Evolutionary conservation across 768 basidiomycete genomes (phyloP).

Genomic region (Baorangia bicolor): DNA sequence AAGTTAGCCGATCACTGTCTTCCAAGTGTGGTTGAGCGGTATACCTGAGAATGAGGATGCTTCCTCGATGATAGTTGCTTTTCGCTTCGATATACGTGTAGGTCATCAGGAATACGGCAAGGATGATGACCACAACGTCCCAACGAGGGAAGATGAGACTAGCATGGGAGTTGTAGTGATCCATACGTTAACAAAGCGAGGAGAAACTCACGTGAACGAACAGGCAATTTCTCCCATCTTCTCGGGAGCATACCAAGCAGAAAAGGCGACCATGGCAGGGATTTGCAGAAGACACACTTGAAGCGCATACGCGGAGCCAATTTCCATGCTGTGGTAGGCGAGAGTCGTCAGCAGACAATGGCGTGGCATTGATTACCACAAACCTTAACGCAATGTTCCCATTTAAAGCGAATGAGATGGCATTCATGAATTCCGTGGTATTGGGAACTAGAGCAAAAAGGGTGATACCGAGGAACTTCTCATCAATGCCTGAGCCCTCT

Average conservation of each 20-base stretch:
- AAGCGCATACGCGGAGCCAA: conserved; percentile 97
- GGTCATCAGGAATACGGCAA: conserved; percentile 96
- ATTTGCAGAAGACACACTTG: conserved; percentile 98
- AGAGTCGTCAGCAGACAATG: conserved; percentile 1
- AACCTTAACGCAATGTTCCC: conserved; percentile 96
- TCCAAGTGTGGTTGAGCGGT: neutral
- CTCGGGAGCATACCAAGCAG: conserved; percentile 88
- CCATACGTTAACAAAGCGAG: neutral
- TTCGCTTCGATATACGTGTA: conserved; percentile 99
- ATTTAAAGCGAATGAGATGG: conserved; percentile 95
- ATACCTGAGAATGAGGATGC: conserved; percentile 90
- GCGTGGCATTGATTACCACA: conserved; percentile 12
- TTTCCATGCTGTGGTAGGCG: conserved; percentile 81
- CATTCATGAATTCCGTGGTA: conserved; percentile 99
- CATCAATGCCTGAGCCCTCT: conserved; percentile 87
- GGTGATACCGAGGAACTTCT: conserved; percentile 96
- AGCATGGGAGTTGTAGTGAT: conserved; percentile 6
- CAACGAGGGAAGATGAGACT: conserved; percentile 98
- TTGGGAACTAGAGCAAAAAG: conserved; percentile 98
- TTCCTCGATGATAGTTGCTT: conserved; percentile 96
- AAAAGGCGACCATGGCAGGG: conserved; percentile 98
- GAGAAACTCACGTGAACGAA: conserved; percentile 82
- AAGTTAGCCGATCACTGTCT: neutral
- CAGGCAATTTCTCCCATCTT: conserved; percentile 84
- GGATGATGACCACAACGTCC: conserved; percentile 93